These are phyloP conservation scores for Diutina scorzettiae DNA, from an alignment of 1,139 yeast genomes.

Conservation along the genomic window DNA sequence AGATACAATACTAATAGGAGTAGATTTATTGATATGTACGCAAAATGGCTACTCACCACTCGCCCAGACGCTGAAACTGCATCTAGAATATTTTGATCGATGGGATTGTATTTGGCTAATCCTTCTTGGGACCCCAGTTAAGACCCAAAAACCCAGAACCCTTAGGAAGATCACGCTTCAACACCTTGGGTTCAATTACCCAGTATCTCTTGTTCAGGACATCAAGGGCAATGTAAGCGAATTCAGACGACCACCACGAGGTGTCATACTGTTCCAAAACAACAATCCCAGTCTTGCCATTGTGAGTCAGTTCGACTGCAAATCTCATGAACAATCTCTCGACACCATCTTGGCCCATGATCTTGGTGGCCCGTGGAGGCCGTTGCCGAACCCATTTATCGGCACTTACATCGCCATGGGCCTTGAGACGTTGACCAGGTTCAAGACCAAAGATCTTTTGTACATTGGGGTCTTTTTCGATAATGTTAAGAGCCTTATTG, in stretches of 20 bases:
- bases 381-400: conserved; percentile 84
- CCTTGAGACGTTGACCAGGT: conserved; percentile 54
- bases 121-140: conserved; percentile 65
- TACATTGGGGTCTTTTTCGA: conserved; percentile 56
- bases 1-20: no score
- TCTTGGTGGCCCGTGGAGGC: conserved; percentile 52
- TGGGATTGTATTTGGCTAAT: no score
- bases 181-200: conserved; percentile 53
- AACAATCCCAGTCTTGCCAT: conserved; percentile 48
- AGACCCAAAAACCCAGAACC: conserved; percentile 59
- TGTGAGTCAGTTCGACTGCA: conserved; percentile 55
- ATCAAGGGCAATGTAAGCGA: conserved; percentile 65
- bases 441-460: conserved; percentile 44
- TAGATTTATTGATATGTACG: no score
- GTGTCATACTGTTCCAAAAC: conserved; percentile 68
- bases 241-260: conserved; percentile 56
- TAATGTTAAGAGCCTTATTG: conserved; percentile 69
- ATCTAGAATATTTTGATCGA: no score
- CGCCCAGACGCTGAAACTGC: no score
- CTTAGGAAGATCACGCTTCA: conserved; percentile 24
- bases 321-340: conserved; percentile 79
- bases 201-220: conserved; percentile 63
- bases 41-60: no score
- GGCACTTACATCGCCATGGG: conserved; percentile 63
- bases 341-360: conserved; percentile 56